These are phyloP conservation scores for Trichoderma virens DNA, from an alignment of 495 filamentous ascomycete species.

Conservation along the genomic window DNA sequence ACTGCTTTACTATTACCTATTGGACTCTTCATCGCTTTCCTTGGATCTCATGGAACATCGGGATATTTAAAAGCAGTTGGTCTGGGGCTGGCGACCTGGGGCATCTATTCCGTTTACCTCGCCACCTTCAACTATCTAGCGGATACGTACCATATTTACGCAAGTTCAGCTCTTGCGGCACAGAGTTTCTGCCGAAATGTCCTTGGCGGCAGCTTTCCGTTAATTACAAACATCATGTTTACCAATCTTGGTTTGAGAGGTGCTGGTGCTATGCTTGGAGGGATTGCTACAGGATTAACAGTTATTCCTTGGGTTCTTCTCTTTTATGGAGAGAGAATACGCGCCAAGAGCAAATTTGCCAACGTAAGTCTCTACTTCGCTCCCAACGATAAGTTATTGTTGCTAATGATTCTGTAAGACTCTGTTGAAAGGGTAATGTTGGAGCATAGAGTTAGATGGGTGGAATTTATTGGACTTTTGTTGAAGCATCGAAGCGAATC, in stretches of 20 bases:
- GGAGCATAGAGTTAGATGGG: not conserved
- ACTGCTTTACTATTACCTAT: slow-evolving; percentile 57
- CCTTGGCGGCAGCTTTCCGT: slow-evolving; percentile 73
- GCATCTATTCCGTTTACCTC: slow-evolving; percentile 82
- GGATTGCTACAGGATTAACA: slow-evolving; percentile 60
- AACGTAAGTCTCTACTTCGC: not conserved
- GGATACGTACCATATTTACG: slow-evolving; percentile 81
- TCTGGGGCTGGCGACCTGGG: slow-evolving; percentile 70
- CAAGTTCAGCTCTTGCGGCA: slow-evolving; percentile 79
- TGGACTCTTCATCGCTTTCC: slow-evolving; percentile 68
- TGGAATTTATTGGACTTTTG: not conserved
- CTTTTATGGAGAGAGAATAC: slow-evolving; percentile 70
- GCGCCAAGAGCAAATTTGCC: slow-evolving; percentile 73
- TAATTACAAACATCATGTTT: slow-evolving; percentile 68
- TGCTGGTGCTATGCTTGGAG: slow-evolving; percentile 72
- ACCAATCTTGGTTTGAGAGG: slow-evolving; percentile 59
- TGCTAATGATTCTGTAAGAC: not conserved
- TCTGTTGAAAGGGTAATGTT: not conserved
- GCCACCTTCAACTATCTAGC: slow-evolving; percentile 92
- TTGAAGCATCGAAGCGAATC: not conserved
- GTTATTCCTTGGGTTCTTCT: slow-evolving; percentile 82
- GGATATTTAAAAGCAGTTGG: slow-evolving; percentile 38
- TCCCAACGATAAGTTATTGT: not conserved
- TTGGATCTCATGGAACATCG: slow-evolving; percentile 21
- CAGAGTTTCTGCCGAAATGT: slow-evolving; percentile 82